Percentiles rank a stretch among this genome's conserved stretches.
phyloP scores from a whole-genome alignment of 306 rosid genomes.

The Castanea mollissima region DNA sequence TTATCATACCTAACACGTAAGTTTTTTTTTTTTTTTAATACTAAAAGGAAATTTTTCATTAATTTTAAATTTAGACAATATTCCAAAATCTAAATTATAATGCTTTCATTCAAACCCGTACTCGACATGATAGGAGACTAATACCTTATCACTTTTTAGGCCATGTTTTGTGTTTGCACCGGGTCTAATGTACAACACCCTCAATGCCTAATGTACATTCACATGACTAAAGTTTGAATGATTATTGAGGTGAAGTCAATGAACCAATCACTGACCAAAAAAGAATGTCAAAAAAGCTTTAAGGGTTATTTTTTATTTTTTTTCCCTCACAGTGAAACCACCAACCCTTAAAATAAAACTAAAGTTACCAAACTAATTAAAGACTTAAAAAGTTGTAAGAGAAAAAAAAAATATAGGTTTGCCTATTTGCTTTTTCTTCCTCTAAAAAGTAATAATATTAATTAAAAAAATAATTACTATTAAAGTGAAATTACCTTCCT shows the following conservation, averaged over 20 bases:
- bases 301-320: too few relatives aligned
- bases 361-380: not conserved
- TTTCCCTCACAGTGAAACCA: not conserved
- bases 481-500: slow-evolving; percentile 68
- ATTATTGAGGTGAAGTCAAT: slow-evolving; percentile 33
- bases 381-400: not conserved
- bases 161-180: too few relatives aligned
- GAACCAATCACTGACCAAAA: slow-evolving; percentile 15
- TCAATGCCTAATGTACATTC: not conserved
- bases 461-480: too few relatives aligned
- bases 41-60: too few relatives aligned
- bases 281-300: not conserved
- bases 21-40: too few relatives aligned
- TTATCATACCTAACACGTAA: too few relatives aligned
- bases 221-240: slow-evolving; percentile 32
- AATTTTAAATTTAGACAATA: too few relatives aligned
- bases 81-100: too few relatives aligned
- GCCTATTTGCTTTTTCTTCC: not conserved
- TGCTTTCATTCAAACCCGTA: too few relatives aligned
- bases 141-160: too few relatives aligned
- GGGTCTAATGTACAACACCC: too few relatives aligned
- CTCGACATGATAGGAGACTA: too few relatives aligned
- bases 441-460: not conserved
- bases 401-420: not conserved
- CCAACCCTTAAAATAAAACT: slow-evolving; percentile 10